These are phyloP conservation scores for Sugiyamaella marilandica DNA, from an alignment of 805 yeast species.

Conservation along the genomic window DNA sequence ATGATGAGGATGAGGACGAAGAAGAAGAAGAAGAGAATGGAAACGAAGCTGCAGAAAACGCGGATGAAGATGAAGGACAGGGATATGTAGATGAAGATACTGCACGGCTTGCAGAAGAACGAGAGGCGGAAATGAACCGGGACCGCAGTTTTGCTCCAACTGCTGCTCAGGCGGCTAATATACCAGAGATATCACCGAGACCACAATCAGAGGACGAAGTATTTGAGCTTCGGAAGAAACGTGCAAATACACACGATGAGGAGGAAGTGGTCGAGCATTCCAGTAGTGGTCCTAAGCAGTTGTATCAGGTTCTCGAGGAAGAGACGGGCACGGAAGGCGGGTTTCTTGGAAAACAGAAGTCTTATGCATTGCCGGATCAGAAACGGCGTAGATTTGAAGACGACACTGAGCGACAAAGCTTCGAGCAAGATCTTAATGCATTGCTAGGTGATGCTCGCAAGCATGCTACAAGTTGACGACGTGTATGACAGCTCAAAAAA, in stretches of 20 bases:
- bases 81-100: slow-evolving; percentile 35
- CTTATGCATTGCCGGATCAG: slow-evolving; percentile 23
- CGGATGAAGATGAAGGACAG: slow-evolving; percentile 34
- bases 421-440: slow-evolving; percentile 15
- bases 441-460: slow-evolving; percentile 12
- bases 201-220: slow-evolving; percentile 1
- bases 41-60: slow-evolving; percentile 33
- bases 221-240: slow-evolving; percentile 21
- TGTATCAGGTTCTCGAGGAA: slow-evolving; percentile 34
- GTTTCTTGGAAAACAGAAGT: slow-evolving; percentile 31
- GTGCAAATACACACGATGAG: slow-evolving; percentile 1
- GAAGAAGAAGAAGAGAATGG: slow-evolving; percentile 30
- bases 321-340: slow-evolving; percentile 18
- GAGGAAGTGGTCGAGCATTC: not conserved
- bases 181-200: not conserved
- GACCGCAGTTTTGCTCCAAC: not conserved
- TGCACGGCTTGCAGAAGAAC: slow-evolving; percentile 26
- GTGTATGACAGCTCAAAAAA: not conserved
- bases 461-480: slow-evolving; percentile 3
- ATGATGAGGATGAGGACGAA: slow-evolving; percentile 30
- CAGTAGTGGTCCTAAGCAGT: slow-evolving; percentile 17
- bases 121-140: slow-evolving; percentile 11
- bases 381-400: slow-evolving; percentile 9
- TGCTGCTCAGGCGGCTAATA: slow-evolving; percentile 3
- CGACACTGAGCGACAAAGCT: slow-evolving; percentile 1